Conservation (phyloP, 208 protist species). For the Acanthamoeba comandoni region DNA sequence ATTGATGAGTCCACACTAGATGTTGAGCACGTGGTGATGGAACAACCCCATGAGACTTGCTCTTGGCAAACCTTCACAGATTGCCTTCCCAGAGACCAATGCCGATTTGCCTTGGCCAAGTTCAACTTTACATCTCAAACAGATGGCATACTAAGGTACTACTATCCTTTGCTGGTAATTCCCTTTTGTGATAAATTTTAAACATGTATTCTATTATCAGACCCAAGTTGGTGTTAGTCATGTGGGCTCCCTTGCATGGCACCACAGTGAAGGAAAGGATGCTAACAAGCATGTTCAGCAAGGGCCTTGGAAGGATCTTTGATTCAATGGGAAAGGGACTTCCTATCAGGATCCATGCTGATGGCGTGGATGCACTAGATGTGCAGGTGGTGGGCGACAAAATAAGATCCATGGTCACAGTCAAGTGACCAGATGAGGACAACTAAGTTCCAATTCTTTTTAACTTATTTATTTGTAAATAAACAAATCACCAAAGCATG, state of each 20-base stretch:
- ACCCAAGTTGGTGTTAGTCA: neutral
- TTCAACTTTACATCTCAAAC: neutral
- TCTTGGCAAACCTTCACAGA: too few species aligned
- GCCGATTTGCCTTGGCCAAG: conserved; percentile 21
- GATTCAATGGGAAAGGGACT: neutral
- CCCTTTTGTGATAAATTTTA: too few species aligned
- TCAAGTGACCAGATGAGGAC: too few species aligned
- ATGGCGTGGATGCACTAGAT: neutral
- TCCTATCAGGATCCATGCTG: neutral
- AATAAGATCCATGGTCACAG: conserved; percentile 27
- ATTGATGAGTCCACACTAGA: too few species aligned
- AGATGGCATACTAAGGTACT: too few species aligned
- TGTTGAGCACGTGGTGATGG: too few species aligned
- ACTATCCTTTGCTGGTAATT: too few species aligned
- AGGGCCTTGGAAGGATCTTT: neutral
- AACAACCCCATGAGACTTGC: too few species aligned
- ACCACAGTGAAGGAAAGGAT: neutral
- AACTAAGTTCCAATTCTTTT: neutral
- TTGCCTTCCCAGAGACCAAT: conserved; percentile 21
- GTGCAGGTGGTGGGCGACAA: neutral
- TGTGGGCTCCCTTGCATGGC: conserved; percentile 1
- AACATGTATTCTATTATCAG: too few species aligned
- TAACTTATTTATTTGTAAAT: too few species aligned
- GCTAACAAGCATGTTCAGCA: conserved; percentile 23
- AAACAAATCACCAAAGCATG: too few species aligned